phyloP scores from a whole-genome alignment of 2,329 filamentous ascomycete species.

The Colletotrichum chrysophilum region DNA sequence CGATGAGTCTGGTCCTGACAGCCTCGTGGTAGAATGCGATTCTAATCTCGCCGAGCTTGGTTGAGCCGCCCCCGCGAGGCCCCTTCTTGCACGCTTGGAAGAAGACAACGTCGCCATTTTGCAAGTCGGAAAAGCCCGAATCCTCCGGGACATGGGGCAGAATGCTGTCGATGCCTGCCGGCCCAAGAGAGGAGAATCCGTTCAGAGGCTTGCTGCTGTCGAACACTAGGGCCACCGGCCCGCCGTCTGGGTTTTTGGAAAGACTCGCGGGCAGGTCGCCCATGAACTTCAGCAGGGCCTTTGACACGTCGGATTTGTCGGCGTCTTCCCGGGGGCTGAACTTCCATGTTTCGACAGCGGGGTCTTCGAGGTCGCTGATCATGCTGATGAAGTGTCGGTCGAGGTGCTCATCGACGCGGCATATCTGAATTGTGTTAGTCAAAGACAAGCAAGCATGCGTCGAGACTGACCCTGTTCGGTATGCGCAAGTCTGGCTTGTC shows the following conservation, averaged over 20 bases:
- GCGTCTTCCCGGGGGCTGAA: constrained; percentile 60
- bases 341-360: constrained; percentile 77
- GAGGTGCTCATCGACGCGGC: constrained; percentile 66
- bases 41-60: constrained; percentile 74
- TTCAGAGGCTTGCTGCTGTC: constrained; percentile 76
- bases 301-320: constrained; percentile 56
- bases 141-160: constrained; percentile 28
- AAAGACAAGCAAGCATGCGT: neutral
- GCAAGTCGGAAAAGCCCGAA: constrained; percentile 39
- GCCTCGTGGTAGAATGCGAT: constrained; percentile 72
- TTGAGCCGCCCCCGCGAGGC: constrained; percentile 74
- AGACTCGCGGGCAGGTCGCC: constrained; percentile 66
- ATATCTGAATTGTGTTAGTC: constrained; percentile 56
- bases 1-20: constrained; percentile 65
- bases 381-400: constrained; percentile 72
- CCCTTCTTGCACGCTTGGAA: constrained; percentile 77
- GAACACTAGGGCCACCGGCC: constrained; percentile 78
- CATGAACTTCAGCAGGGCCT: constrained; percentile 74
- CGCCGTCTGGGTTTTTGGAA: constrained; percentile 74
- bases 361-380: constrained; percentile 72
- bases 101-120: constrained; percentile 80
- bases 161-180: constrained; percentile 31
- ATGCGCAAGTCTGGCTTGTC: constrained; percentile 94
- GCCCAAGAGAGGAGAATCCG: constrained; percentile 78
- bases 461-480: constrained; percentile 60